phyloP scores from a whole-genome alignment of 192 early-diverging fungal species.

The Coemansia sp. region DNA sequence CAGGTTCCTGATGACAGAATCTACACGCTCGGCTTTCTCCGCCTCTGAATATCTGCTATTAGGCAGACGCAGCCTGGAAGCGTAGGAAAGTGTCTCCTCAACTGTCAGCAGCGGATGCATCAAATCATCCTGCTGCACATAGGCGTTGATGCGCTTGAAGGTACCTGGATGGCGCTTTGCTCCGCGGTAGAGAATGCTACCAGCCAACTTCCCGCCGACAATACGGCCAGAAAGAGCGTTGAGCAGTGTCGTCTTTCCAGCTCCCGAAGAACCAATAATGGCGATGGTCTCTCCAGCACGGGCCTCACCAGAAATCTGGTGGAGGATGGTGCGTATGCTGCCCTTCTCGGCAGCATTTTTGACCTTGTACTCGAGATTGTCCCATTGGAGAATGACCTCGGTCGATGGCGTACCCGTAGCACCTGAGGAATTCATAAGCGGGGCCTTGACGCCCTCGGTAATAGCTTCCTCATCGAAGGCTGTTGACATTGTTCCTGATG shows the following conservation, averaged over 20 bases:
- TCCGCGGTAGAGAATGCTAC: constrained; percentile 57
- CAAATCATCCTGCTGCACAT: constrained; percentile 59
- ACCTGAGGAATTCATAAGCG: background rate
- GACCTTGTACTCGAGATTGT: constrained; percentile 45
- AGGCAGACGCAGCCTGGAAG: constrained; percentile 71
- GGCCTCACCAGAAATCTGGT: constrained; percentile 68
- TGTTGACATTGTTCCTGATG: background rate
- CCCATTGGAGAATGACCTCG: constrained; percentile 46
- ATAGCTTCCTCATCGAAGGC: background rate
- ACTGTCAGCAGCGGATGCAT: constrained; percentile 69
- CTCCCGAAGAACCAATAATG: constrained; percentile 91
- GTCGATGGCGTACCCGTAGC: background rate
- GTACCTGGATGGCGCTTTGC: constrained; percentile 41
- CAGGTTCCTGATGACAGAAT: constrained; percentile 64
- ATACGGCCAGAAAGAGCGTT: constrained; percentile 74
- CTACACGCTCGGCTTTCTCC: constrained; percentile 61
- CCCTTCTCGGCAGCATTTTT: constrained; percentile 31
- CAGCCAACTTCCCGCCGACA: constrained; percentile 57
- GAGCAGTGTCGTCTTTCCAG: constrained; percentile 88
- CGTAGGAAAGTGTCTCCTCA: constrained; percentile 72
- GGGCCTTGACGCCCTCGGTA: background rate
- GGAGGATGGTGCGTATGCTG: constrained; percentile 56
- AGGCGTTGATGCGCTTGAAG: constrained; percentile 54
- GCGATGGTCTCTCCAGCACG: constrained; percentile 74
- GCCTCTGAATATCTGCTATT: constrained; percentile 45